A percentile compares a stretch with the other conserved stretches of the same genome.
Evolutionary conservation across 2,329 filamentous ascomycete species (phyloP).

Genomic region (Colletotrichum echinochloae): DNA sequence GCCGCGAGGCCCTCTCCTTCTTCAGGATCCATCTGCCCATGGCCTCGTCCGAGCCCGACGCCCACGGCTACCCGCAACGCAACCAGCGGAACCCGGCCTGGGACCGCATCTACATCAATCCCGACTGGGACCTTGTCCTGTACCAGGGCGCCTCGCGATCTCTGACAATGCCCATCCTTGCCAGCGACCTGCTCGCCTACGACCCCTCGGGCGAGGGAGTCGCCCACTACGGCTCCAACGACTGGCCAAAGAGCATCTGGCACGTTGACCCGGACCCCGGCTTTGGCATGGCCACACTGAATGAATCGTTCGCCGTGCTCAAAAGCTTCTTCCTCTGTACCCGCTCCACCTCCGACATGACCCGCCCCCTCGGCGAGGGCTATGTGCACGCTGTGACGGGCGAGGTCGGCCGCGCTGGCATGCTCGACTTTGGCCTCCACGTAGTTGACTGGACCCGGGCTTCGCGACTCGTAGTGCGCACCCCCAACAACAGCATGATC

Average conservation of each 20-base stretch:
- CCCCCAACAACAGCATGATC: slow-evolving; percentile 32
- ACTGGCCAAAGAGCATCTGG: slow-evolving; percentile 38
- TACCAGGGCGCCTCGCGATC: slow-evolving; percentile 28
- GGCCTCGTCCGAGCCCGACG: slow-evolving; percentile 19
- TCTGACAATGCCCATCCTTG: slow-evolving; percentile 38
- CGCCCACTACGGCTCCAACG: slow-evolving; percentile 38
- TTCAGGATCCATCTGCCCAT: slow-evolving; percentile 43
- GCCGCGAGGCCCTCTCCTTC: slow-evolving; percentile 38
- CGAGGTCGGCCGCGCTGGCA: slow-evolving; percentile 28
- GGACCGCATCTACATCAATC: slow-evolving; percentile 41
- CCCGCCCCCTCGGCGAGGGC: slow-evolving; percentile 26
- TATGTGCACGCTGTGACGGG: slow-evolving; percentile 31
- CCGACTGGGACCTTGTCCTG: slow-evolving; percentile 43
- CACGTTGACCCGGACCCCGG: slow-evolving; percentile 32
- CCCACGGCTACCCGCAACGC: slow-evolving; percentile 27
- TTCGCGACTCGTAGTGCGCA: slow-evolving; percentile 16
- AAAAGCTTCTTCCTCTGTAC: slow-evolving; percentile 32
- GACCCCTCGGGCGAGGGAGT: slow-evolving; percentile 38
- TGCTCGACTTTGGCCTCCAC: slow-evolving; percentile 11
- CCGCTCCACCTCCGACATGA: slow-evolving; percentile 27
- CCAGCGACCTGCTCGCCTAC: slow-evolving; percentile 41
- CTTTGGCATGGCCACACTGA: slow-evolving; percentile 36
- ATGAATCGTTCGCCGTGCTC: slow-evolving; percentile 31
- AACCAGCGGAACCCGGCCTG: slow-evolving; percentile 40
- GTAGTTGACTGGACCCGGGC: slow-evolving; percentile 24